These are phyloP conservation scores for Aspergillus asperescens DNA, from an alignment of 495 filamentous ascomycete genomes.

Conservation along the genomic window DNA sequence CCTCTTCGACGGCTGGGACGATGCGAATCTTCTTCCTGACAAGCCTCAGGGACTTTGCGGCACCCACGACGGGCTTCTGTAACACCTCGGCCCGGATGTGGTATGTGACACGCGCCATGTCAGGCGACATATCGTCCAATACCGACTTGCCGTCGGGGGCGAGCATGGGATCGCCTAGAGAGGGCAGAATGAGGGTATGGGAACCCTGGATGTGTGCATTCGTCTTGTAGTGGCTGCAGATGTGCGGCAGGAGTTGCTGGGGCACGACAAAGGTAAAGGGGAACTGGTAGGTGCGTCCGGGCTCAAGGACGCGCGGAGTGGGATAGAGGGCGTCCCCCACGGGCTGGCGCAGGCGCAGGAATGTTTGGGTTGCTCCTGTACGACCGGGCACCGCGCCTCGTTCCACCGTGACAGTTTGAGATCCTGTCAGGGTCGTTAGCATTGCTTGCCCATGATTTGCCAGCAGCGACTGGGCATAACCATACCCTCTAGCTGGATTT, in stretches of 20 bases:
- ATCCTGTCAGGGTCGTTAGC: conserved; percentile 32
- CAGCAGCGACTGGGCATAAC: conserved; percentile 14
- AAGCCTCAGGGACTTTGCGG: conserved; percentile 43
- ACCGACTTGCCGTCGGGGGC: conserved; percentile 45
- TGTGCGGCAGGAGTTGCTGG: conserved; percentile 56
- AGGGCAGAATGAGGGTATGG: conserved; percentile 77
- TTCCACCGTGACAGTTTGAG: conserved; percentile 48
- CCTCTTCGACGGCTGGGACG: conserved; percentile 67
- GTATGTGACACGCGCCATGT: conserved; percentile 76
- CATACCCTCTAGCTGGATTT: conserved; percentile 74
- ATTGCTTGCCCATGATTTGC: conserved; percentile 15
- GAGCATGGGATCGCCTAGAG: conserved; percentile 62
- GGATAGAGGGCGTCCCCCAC: conserved; percentile 65
- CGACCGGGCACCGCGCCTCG: conserved; percentile 45
- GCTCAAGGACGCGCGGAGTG: conserved; percentile 59
- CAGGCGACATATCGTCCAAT: conserved; percentile 76
- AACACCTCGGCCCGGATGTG: conserved; percentile 54
- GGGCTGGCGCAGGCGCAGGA: conserved; percentile 80
- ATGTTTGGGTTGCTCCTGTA: conserved; percentile 54
- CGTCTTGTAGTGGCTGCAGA: conserved; percentile 53
- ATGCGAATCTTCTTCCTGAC: conserved; percentile 63
- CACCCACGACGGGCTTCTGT: conserved; percentile 23
- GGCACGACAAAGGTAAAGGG: conserved; percentile 90
- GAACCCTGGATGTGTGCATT: conserved; percentile 59
- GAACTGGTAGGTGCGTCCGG: conserved; percentile 61